Evolutionary conservation across 108 stramenopile species (phyloP), one percentile per base, ranked within the genome.

Genomic region (Cyclotella distinguenda): DNA sequence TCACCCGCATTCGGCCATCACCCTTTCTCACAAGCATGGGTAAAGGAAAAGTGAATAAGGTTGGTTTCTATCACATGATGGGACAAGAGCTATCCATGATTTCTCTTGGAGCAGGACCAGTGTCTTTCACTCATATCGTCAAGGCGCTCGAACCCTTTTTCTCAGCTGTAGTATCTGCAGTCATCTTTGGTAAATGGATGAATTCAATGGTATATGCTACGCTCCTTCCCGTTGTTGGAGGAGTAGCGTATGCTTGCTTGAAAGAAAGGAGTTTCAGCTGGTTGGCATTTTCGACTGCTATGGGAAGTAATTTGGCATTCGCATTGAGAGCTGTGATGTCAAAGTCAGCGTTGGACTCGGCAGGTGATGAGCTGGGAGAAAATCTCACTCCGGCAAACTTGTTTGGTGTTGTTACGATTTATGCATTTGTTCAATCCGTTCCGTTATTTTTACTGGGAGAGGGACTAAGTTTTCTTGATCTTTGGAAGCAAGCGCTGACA

Each of bases 121-220:
- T 95, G 11, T 80, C 75, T 80, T 90, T 73, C 58, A 91, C 95
- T 5, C 95, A 96, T 64, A 94, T 96, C 71, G 91, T 96, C 68
- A 96, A 96, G 76, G 90, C 95, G 0, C 52, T 90, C 39, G 95
- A 96, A 64, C 95, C 95, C 13, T 88, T 93, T 68, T 91, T 94
- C 40, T 83, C 82, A 50, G 89, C 91, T 33, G 61, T 86, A 9
- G 79, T 96, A 11, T 86, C 86, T 0, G 91, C 82, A 19, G 21
- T 94, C 6, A 68, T 83, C 33, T 84, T 89, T 64, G 74, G 85
- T 11, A 83, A 89, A 40, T 84, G 86, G 81, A 87, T 96, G 86
- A 54, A 76, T 21, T 70, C 80, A 4, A 68, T 65, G 31, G 95
- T 93, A 7, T 96, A 96, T 70, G 70, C 72, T 0, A 82, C 90